Percentiles rank a stretch among this genome's conserved stretches.
Evolutionary conservation across 2,329 filamentous ascomycete species (phyloP).

Genomic region (Parastagonospora nodorum): DNA sequence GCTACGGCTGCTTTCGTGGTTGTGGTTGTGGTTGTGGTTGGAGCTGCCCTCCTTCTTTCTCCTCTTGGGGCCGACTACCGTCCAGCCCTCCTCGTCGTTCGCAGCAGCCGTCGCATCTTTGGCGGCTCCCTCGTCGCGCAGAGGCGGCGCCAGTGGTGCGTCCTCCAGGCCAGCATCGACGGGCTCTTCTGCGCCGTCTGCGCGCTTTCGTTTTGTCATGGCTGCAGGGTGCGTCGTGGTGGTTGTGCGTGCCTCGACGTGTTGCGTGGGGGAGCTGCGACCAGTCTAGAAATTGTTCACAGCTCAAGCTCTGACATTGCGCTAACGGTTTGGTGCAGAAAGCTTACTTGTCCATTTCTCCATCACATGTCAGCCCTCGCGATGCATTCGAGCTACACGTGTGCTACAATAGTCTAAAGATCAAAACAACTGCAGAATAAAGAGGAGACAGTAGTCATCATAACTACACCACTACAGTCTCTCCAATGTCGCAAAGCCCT

Average conservation of each 20-base stretch:
- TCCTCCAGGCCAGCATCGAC: conserved; percentile 36
- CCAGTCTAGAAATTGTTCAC: not conserved
- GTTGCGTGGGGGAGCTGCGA: not conserved
- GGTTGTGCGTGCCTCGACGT: not conserved
- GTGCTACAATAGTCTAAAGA: too few species aligned
- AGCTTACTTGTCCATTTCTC: not conserved
- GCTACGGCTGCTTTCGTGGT: conserved; percentile 3
- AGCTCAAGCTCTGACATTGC: not conserved
- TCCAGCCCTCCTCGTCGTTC: conserved; percentile 35
- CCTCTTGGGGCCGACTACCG: conserved; percentile 32
- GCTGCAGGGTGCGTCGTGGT: not conserved
- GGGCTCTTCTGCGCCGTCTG: conserved; percentile 19
- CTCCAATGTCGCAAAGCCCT: conserved; percentile 53
- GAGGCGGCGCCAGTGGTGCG: conserved; percentile 31
- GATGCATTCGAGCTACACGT: not conserved
- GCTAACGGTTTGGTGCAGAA: not conserved
- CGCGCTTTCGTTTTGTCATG: conserved; percentile 41
- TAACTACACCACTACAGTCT: conserved; percentile 50
- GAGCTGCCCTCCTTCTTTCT: conserved; percentile 23
- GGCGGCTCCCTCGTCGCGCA: conserved; percentile 24
- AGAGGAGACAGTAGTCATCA: too few species aligned
- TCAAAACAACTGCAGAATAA: too few species aligned
- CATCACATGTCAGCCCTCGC: not conserved
- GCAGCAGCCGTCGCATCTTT: conserved; percentile 12
- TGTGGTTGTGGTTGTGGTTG: conserved; percentile 4